Base-by-base conservation (phyloP, 2,329 filamentous ascomycete genomes). In the Coniosporium tulheliwenetii region DNA sequence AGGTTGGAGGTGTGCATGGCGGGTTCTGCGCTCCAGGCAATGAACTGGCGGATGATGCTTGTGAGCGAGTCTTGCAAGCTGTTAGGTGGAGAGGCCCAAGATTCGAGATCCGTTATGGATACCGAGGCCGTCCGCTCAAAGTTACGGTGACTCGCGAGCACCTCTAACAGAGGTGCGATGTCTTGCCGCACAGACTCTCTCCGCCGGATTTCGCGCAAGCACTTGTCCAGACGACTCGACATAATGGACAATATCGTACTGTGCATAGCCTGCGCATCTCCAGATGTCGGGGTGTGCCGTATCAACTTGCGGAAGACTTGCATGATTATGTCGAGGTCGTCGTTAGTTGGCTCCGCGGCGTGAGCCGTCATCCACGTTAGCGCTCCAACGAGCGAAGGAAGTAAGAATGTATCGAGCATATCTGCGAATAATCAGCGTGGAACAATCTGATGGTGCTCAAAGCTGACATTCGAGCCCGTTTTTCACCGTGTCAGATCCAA, bases 311-410 rank as follows among this genome's bases (percentile, higher is more conserved):
- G 76, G 8, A 91, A 64, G 16, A 87, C 76, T 47, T 79, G 77
- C 44, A 89, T 69, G 13, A 84, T 67, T 3, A 81, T 72, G 49
- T 77, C 76, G 43, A 81, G 73, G 49, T 84, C 77, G 12, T 70
- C 68, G 41, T 65, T 58, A 10, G 74, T 71, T 43, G 79, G 73
- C 39, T 77, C 69, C 67, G 79, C 80, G 3, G 85, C 73, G 48
- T 82, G 76, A 41, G 77, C 73, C 1, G 77, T 70, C 44, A 91
- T 69, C 65, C 81, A 89, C 2, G 71, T 69, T 10, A 89, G 71
- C 0, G 80, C 82, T 5, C 79, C 76, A 2, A 89, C 75, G 0
- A 91, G 67, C 0, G 82, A 82, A 0, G 85, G 84, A n/a, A 89
- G 62, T 2, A 91, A 62, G 47, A 87, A 87, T 0, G 83, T 82